Percentiles rank a stretch among this genome's conserved stretches.
Evolutionary conservation across 345 rosid genomes (phyloP).

Genomic region (Draba incana): DNA sequence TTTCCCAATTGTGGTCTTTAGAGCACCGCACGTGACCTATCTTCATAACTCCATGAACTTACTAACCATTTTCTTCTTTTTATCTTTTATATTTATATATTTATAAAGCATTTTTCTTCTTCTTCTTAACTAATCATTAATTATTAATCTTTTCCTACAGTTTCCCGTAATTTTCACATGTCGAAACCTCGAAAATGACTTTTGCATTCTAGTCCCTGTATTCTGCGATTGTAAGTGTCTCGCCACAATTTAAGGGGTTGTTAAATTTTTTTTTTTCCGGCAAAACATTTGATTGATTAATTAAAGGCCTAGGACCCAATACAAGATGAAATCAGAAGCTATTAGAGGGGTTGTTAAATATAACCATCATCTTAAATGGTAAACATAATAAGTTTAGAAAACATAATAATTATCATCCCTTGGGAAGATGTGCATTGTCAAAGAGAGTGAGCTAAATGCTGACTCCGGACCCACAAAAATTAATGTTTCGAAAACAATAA

Average conservation of each 20-base stretch:
- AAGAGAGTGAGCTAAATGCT: too few species aligned
- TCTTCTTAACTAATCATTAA: neutral
- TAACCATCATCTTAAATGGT: neutral
- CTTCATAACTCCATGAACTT: neutral
- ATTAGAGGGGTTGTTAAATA: neutral
- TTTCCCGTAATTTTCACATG: conserved; percentile 32
- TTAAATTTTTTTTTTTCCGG: too few species aligned
- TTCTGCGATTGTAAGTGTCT: neutral
- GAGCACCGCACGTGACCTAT: conserved; percentile 19
- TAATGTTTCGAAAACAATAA: too few species aligned
- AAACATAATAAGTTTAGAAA: neutral
- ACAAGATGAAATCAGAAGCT: too few species aligned
- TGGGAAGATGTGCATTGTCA: too few species aligned
- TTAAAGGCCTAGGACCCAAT: too few species aligned
- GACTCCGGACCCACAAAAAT: too few species aligned
- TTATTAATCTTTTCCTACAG: conserved; percentile 6
- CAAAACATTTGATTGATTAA: too few species aligned
- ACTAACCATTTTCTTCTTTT: neutral
- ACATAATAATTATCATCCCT: too few species aligned
- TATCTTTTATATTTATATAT: neutral
- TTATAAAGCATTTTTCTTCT: neutral
- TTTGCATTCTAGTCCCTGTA: conserved; percentile 11
- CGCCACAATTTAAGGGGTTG: too few species aligned
- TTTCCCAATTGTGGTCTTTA: conserved; percentile 22
- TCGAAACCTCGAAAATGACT: conserved; percentile 18